Base-by-base conservation (phyloP, 2,329 filamentous ascomycete species). In the Ascochyta koolunga region DNA sequence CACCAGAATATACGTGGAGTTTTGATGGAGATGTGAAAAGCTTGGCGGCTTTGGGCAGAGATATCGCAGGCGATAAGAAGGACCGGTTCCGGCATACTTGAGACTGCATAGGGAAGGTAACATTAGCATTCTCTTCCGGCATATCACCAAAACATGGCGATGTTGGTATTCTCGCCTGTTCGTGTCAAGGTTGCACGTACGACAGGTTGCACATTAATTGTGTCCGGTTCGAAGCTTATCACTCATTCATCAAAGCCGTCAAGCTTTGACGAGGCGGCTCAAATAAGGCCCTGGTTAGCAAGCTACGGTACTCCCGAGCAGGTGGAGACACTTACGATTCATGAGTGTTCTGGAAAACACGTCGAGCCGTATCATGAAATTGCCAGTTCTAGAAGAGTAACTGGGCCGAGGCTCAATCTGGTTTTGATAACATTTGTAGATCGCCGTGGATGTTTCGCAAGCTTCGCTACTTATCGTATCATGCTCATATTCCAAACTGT, bases 301-400 rank as follows among this genome's bases (percentile, higher is more conserved):
- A 19, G 42, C 44, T 49, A 50, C 50, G 59, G 59, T 55, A 51
- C 55, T 64, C 58, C 59, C 61, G 61, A 46, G 50, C 33, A 35
- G 45, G 59, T 62, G 61, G 61, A 51, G 56, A 54, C 33, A 45
- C 13, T n/a, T 27, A 44, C 55, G 59, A 59, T 45, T 64, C 59
- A 50, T 54, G 57, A 31, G 22, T 29, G 44, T 58, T 62, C 59
- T 54, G 56, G 59, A 59, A 60, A 53, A 27, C 25, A 19, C 24
- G 40, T 56, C 40, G 50, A 57, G 50, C 53, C 57, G 51, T 49
- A 50, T 49, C 45, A 36, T 54, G 38, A 58, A 37, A 61, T 61
- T 56, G 51, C 46, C 46, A 49, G 50, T 41, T 29, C 43, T 13
- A 56, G 43, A 41, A 32, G 5, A 19, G 32, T 27, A 16, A 19